Base-by-base conservation (phyloP, 352 stramenopile genomes). In the Phytopythium cucurbitacearum region DNA sequence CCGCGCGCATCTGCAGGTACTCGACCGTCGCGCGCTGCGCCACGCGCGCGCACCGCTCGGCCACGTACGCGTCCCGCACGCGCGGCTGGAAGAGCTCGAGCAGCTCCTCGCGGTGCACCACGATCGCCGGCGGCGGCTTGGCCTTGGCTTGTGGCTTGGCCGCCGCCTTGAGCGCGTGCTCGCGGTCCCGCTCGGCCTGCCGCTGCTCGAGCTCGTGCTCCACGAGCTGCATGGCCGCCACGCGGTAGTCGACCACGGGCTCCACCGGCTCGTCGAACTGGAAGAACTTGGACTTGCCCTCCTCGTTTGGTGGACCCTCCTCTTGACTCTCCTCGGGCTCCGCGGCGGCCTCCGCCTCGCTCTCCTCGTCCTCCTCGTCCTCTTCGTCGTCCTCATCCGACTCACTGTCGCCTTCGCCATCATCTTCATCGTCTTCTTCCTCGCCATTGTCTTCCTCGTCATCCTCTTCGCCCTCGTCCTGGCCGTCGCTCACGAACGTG, bases 1-100 rank as follows among this genome's bases (percentile, higher is more conserved):
- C 76, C 0, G 63, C 64, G 16, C 76, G 76, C 73, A 87, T 84
- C 47, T 78, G 73, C 2, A 87, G 60, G 39, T 84, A 84, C 59
- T 87, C 76, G 40, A 60, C 65, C 5, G 76, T 87, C 13, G 73
- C 71, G 38, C 80, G 65, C 44, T 71, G 57, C 0, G 65, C 60
- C 1, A 87, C 61, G 13, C 70, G 72, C 9, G 71, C 44, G 42
- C 70, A 81, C 33, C 76, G 67, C 59, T 83, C 76, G 0, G 67
- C 62, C 2, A 80, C 68, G 53, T 83, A 87, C 13, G 65, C 63
- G 28, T 71, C 69, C 0, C 76, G 73, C 7, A 82, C 51, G 5
- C 73, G 69, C 5, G 57, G 50, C 51, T 83, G 73, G 35, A 73
- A 85, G 11, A 83, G 62, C 33, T 69, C 59, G 0, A 74, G 40